These are phyloP conservation scores for Hypoxylon fragiforme DNA, from an alignment of 495 filamentous ascomycete genomes.

Conservation along the genomic window DNA sequence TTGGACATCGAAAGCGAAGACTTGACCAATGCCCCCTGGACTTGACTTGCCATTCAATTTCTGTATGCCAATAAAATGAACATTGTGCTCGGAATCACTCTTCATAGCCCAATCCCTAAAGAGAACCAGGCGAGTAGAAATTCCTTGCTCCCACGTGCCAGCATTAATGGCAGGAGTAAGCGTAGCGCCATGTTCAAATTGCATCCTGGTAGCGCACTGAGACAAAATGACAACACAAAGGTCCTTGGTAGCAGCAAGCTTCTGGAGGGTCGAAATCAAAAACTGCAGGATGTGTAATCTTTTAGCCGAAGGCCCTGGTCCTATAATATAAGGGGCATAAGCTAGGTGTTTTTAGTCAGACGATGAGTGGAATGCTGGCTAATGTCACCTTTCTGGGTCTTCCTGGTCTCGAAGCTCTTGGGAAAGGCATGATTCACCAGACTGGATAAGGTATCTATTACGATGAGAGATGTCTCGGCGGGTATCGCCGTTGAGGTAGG, in stretches of 20 bases:
- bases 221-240: conserved; percentile 71
- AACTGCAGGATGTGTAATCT: conserved; percentile 51
- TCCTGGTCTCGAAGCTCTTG: conserved; percentile 38
- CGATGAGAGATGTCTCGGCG: conserved; percentile 61
- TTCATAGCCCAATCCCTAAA: conserved; percentile 64
- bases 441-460: conserved; percentile 76
- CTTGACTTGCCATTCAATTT: conserved; percentile 47
- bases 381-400: conserved; percentile 30
- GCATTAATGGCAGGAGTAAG: conserved; percentile 70
- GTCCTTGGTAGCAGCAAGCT: conserved; percentile 68
- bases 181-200: conserved; percentile 60
- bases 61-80: conserved; percentile 49
- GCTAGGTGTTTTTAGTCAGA: too few relatives aligned
- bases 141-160: conserved; percentile 69
- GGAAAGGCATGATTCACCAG: conserved; percentile 76
- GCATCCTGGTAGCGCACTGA: conserved; percentile 71
- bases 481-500: conserved; percentile 64
- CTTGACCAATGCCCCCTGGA: conserved; percentile 29
- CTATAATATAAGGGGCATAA: conserved; percentile 34
- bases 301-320: conserved; percentile 39
- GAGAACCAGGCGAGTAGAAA: conserved; percentile 68
- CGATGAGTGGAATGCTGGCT: neutral
- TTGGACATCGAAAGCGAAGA: conserved; percentile 47
- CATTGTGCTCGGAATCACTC: conserved; percentile 30
- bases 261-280: conserved; percentile 57